Evolutionary conservation across 768 basidiomycete species (phyloP), one percentile per base, ranked within the genome.

Genomic region (Xerocomellus amylosporus): DNA sequence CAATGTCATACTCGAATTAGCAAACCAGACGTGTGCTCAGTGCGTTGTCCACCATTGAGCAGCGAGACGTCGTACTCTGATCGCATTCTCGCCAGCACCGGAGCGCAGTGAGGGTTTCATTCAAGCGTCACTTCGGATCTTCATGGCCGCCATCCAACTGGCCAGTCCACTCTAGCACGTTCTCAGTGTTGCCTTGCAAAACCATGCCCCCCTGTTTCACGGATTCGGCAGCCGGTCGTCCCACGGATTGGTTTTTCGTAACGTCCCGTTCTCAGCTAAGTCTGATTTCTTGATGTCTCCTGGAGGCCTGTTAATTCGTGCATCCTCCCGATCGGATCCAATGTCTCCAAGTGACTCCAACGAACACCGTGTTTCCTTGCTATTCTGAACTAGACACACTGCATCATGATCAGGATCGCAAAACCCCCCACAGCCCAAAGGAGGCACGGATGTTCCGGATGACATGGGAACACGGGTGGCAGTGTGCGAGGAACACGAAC

Each of bases 401-500:
- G 6, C 19, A 51, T 40, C 37, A 34, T 31, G 30, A 24, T 28
- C 24, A 24, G 39, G 22, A 34, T n/a, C 26, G 24, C 26, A 28
- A 13, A 31, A 38, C 7, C 15, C 7, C 15, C 30, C 4, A 14
- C 22, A 28, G 50, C 24, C 34, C 15, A 22, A 38, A 13, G 10
- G 37, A 6, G 17, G 10, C 14, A 15, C 37, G 8, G 12, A 33
- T 9, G 17, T 12, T 53, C 19, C 3, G 45, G 28, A 9, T 13
- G n/a, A 50, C 47, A 50, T 51, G 51, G 46, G 40, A 54, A 43
- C n/a, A 37, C 30, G 14, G 15, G 26, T 45, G 48, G 39, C 54
- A 34, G 39, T 44, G 45, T 38, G 33, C 38, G 37, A 52, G 51
- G 43, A 40, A 28, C 37, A 10, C 34, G 22, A 37, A 31, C n/a